Base-by-base conservation (phyloP, 1,284 basidiomycete species). In the Ceratobasidium theobromae region DNA sequence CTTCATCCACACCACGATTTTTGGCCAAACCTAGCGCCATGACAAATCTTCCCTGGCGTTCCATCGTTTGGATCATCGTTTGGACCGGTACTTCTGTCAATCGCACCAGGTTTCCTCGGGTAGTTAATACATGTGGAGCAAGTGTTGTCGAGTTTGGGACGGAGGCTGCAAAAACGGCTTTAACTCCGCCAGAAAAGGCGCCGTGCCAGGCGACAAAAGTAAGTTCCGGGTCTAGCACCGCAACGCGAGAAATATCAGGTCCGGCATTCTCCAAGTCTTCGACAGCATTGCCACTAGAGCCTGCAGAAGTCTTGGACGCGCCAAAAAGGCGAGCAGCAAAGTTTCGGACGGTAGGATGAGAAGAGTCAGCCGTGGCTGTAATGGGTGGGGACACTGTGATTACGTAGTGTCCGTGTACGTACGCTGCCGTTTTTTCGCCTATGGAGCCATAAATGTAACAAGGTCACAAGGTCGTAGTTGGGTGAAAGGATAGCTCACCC, bases 221-320 rank as follows among this genome's bases (percentile, higher is more conserved):
- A 78, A 96, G 97, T 75, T 95, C 91, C 27, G 91, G 84, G 74
- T 99, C 95, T 70, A 99, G 91, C 1, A 99, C 83, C 0, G 90
- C 90, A 43, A 99, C 84, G 72, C 91, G 94, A 16, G 89, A 88
- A 27, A 93, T 85, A 65, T 96, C 91, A 0, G 81, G 76, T 38
- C 81, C 80, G 4, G 74, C 77, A 16, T 79, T 73, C 16, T 76
- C 77, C 4, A 32, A 28, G 25, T 52, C 49, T 33, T 53, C 52
- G 12, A 12, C 25, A 23, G 30, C 12, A 21, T 38, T 40, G 21
- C 25, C 32, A 8, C 33, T 40, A 8, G 38, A 18, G 12, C 32
- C 49, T 3, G 46, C 46, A 25, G 58, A 8, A 32, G 40, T 33
- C 6, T 25, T 23, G 9, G 60, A 43, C 4, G 49, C 21, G 8